Conservation (phyloP, 2,329 filamentous ascomycete genomes). For the Sporothrix sp. region DNA sequence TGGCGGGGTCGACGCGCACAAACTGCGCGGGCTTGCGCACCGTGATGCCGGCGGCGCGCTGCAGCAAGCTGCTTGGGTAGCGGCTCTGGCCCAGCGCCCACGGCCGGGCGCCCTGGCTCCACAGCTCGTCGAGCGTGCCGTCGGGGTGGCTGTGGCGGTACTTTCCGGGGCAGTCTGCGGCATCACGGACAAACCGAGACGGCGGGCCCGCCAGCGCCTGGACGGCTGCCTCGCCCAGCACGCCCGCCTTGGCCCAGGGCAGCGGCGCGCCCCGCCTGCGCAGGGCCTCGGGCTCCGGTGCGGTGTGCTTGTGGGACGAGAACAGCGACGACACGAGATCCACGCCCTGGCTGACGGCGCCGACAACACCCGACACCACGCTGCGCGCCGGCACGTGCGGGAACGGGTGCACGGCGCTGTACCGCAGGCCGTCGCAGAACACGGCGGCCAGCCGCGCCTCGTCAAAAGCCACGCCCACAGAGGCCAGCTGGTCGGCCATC, state of each 20-base stretch:
- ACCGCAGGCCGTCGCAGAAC: constrained; percentile 24
- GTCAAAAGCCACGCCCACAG: constrained; percentile 26
- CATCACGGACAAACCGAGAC: constrained; percentile 18
- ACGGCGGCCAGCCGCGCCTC: constrained; percentile 18
- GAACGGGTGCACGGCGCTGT: constrained; percentile 26
- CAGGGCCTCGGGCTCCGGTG: neutral
- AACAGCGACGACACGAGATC: neutral
- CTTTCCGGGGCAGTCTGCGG: constrained; percentile 21
- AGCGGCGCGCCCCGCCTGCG: neutral
- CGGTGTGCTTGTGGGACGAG: neutral
- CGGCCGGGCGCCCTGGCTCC: constrained; percentile 21
- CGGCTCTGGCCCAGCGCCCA: constrained; percentile 25
- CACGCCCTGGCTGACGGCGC: neutral
- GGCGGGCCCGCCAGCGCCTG: neutral
- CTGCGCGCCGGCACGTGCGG: constrained; percentile 19
- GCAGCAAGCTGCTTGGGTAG: constrained; percentile 20
- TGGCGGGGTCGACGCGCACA: constrained; percentile 29
- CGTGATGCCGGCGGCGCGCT: constrained; percentile 22
- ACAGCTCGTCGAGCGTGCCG: constrained; percentile 7
- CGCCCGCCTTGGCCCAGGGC: constrained; percentile 21
- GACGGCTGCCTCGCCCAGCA: constrained; percentile 20
- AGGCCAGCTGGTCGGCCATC: constrained; percentile 28
- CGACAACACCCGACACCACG: neutral
- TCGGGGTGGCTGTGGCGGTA: constrained; percentile 20
- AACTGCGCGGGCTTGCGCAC: constrained; percentile 28